Conservation (phyloP, 2,329 filamentous ascomycete genomes). For the Aspergillus nomiae region DNA sequence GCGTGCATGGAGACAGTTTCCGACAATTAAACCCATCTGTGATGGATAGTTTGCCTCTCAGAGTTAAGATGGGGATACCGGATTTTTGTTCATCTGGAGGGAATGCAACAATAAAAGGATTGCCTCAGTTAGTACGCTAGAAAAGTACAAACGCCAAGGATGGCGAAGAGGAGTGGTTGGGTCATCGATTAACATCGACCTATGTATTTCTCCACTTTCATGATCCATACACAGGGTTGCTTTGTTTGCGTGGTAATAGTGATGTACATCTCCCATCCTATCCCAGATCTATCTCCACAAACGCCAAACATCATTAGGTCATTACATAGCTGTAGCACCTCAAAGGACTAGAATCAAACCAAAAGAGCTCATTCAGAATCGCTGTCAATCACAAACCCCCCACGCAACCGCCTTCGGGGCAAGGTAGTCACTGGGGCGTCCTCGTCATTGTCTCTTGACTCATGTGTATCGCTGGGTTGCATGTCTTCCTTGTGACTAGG, state of each 20-base stretch:
- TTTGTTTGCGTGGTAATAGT: not conserved
- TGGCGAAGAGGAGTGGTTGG: no score
- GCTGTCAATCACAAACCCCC: constrained; percentile 46
- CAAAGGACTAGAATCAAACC: constrained; percentile 4
- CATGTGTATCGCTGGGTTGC: constrained; percentile 3
- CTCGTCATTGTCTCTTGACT: constrained; percentile 31
- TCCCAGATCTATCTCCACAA: constrained; percentile 7
- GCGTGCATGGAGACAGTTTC: constrained; percentile 57
- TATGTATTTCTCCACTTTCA: not conserved
- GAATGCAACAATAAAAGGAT: no score
- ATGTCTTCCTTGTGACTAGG: constrained; percentile 2
- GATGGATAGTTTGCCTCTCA: no score
- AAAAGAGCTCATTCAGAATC: constrained; percentile 41
- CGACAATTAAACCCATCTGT: constrained; percentile 34
- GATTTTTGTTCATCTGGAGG: no score
- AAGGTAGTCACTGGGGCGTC: constrained; percentile 31
- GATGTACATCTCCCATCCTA: not conserved
- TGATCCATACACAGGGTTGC: not conserved
- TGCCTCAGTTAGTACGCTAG: no score
- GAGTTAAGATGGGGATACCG: no score
- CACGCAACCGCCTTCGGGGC: constrained; percentile 38
- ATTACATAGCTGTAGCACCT: constrained; percentile 16
- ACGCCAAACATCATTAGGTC: constrained; percentile 32
- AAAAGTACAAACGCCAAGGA: no score
- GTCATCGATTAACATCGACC: not conserved